Base-by-base conservation (phyloP, 352 stramenopile genomes). In the Phytophthora tentaculata region DNA sequence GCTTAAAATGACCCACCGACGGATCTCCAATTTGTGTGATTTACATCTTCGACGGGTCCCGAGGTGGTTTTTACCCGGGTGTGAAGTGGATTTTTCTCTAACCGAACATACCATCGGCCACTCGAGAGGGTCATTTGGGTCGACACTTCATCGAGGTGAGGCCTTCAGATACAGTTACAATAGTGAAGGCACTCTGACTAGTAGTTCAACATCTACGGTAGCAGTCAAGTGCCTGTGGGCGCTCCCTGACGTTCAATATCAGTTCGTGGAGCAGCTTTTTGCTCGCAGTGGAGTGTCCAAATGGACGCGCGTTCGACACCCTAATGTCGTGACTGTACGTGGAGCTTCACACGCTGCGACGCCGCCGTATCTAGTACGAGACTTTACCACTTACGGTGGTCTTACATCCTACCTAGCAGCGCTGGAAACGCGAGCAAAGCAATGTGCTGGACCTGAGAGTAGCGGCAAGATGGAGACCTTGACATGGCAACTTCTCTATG, bases 1-100 rank as follows among this genome's bases (percentile, higher is more conserved):
- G 23, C 71, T 92, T 51, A 83, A 84, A 70, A 85, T 86, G 74
- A 80, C 77, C 9, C 83, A 92, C 65, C 74, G 79, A 55, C 77
- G 80, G 8, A 76, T 88, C 54, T 81, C 74, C 39, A 83, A 69
- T 63, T 77, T 79, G 48, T 86, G 62, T 39, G 78, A 71, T 24
- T 47, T 89, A 39, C 81, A 81, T 35, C 59, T 83, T 43, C 77
- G 80, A 9, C 79, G 80, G 17, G 76, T 92, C 9, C 84, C 84
- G 5, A 72, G 71, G 19, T 92, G 84, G 84, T 92, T 86, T 49
- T 51, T 90, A 10, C 73, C 84, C 1, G 61, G 73, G 1, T 71
- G 57, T 10, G 75, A 87, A 32, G 72, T 92, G 19, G 79, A 87
- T 28, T 89, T 84, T 39, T 80, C 79, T 7, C 50, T 72, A n/a